These are phyloP conservation scores for Cyathus striatus DNA, from an alignment of 768 basidiomycete genomes.

Conservation along the genomic window DNA sequence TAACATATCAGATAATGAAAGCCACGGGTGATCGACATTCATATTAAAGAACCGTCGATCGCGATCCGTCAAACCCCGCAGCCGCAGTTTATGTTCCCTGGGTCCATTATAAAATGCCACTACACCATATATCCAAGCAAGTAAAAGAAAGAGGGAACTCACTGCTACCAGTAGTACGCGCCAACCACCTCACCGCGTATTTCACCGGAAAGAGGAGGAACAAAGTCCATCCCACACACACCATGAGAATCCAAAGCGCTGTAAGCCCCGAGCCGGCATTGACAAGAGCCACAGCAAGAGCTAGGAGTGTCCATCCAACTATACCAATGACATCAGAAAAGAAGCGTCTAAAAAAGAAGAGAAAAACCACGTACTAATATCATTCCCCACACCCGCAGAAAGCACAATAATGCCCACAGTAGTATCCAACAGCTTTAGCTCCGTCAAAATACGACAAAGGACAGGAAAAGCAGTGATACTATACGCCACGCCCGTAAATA, in stretches of 20 bases:
- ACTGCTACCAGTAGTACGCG: conserved; percentile 71
- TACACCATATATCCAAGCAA: too few species aligned
- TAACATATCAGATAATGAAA: too few species aligned
- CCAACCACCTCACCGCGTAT: conserved; percentile 62
- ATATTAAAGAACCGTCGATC: too few species aligned
- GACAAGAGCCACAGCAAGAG: conserved; percentile 87
- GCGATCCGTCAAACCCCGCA: too few species aligned
- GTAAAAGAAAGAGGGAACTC: conserved; percentile 12
- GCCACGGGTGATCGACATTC: too few species aligned
- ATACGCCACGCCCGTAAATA: conserved; percentile 91
- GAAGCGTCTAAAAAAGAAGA: conserved; percentile 2
- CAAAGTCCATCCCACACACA: conserved; percentile 76
- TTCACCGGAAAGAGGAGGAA: conserved; percentile 69
- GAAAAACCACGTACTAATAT: conserved; percentile 42
- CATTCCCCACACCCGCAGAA: conserved; percentile 87
- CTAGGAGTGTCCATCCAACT: conserved; percentile 85
- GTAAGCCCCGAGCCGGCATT: conserved; percentile 81
- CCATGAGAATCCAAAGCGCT: conserved; percentile 81
- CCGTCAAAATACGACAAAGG: conserved; percentile 82
- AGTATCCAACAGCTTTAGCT: conserved; percentile 87
- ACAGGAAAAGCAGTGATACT: conserved; percentile 87
- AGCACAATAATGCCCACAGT: conserved; percentile 91
- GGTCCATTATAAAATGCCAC: too few species aligned
- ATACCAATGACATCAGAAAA: not conserved
- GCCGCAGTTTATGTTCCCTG: too few species aligned